Percentiles rank a stretch among this genome's conserved stretches.
phyloP scores from a whole-genome alignment of 2,329 filamentous ascomycete genomes.

The Epichloe hybrida region DNA sequence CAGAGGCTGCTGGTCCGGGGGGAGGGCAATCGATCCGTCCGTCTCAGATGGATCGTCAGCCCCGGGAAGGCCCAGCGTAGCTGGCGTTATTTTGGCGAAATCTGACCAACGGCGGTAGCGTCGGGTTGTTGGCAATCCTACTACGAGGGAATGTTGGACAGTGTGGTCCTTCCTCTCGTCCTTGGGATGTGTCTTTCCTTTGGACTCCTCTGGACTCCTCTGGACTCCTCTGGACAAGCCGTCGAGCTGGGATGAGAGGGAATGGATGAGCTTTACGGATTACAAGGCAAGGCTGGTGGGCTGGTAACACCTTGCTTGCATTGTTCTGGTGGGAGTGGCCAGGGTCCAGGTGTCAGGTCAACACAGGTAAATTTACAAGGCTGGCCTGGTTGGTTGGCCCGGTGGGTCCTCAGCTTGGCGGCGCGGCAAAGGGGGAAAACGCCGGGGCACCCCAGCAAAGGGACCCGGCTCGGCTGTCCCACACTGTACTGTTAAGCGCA shows the following conservation, averaged over 20 bases:
- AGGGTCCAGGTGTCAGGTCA: neutral
- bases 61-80: conserved; percentile 2
- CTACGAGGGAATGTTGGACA: neutral
- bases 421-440: neutral
- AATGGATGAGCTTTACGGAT: neutral
- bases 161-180: neutral
- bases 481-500: no score
- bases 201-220: no score
- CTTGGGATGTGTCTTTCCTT: no score
- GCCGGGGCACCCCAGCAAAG: neutral
- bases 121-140: neutral
- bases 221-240: no score
- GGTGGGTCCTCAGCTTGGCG: neutral
- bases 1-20: neutral
- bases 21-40: conserved; percentile 1
- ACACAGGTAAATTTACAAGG: neutral
- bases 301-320: neutral
- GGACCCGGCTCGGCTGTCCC: no score
- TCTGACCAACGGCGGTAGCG: neutral
- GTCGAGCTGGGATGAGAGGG: neutral
- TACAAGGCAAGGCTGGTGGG: neutral
- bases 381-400: neutral
- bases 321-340: neutral
- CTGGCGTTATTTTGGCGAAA: conserved; percentile 1
- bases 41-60: conserved; percentile 2